phyloP scores from a whole-genome alignment of 2,329 filamentous ascomycete genomes.

The Paecilomyces fulvus region DNA sequence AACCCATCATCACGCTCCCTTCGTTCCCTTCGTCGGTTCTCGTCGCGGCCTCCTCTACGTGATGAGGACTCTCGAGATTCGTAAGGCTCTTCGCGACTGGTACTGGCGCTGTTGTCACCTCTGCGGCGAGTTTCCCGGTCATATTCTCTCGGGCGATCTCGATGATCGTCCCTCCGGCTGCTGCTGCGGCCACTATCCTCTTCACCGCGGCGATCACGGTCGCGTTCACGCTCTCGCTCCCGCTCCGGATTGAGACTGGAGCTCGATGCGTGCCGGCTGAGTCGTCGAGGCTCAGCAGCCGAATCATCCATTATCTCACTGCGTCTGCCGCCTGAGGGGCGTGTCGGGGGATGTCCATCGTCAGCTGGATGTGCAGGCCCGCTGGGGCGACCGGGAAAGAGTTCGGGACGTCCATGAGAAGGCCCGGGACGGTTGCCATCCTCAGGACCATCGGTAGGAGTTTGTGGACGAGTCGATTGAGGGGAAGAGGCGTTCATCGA shows the following conservation, averaged over 20 bases:
- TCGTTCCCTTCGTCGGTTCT: slow-evolving; percentile 25
- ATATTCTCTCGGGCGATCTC: slow-evolving; percentile 24
- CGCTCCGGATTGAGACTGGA: slow-evolving; percentile 13
- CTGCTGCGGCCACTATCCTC: slow-evolving; percentile 21
- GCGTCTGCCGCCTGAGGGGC: slow-evolving; percentile 19
- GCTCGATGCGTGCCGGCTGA: slow-evolving; percentile 20
- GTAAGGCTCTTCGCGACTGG: slow-evolving; percentile 15
- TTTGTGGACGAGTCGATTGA: slow-evolving; percentile 24
- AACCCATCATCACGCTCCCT: slow-evolving; percentile 28
- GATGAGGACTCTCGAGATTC: slow-evolving; percentile 21
- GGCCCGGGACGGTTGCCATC: slow-evolving; percentile 10
- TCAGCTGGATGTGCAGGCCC: slow-evolving; percentile 15
- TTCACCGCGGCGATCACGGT: slow-evolving; percentile 19
- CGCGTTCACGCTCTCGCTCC: slow-evolving; percentile 22
- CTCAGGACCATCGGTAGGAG: slow-evolving; percentile 19
- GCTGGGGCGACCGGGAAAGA: slow-evolving; percentile 21
- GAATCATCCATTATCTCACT: slow-evolving; percentile 28
- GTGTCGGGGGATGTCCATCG: slow-evolving; percentile 19
- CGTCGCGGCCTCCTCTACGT: slow-evolving; percentile 25
- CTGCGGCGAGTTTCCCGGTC: slow-evolving; percentile 28
- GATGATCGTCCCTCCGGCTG: slow-evolving; percentile 28
- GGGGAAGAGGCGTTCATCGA: slow-evolving; percentile 22
- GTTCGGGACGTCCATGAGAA: slow-evolving; percentile 22
- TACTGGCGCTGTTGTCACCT: slow-evolving; percentile 17
- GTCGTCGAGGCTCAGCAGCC: slow-evolving; percentile 23